phyloP scores from a whole-genome alignment of 1,284 basidiomycete genomes.

The Marasmius tenuissimus region DNA sequence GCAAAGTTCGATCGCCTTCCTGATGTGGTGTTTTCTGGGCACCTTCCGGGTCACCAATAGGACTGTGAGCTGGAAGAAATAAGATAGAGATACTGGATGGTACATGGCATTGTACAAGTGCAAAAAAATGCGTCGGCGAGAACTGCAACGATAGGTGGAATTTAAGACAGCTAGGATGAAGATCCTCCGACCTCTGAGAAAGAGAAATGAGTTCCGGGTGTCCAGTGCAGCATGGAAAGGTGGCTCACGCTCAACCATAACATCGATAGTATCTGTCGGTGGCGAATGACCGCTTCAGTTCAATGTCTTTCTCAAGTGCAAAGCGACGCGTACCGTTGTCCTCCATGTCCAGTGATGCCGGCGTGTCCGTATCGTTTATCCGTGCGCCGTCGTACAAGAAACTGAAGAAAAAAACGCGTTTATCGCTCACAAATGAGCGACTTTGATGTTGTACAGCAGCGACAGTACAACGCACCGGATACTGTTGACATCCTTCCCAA shows the following conservation, averaged over 20 bases:
- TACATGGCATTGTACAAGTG: too few relatives aligned
- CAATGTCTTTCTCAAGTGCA: conserved; percentile 5
- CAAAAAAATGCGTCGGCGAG: too few relatives aligned
- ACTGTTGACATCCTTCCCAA: conserved; percentile 84
- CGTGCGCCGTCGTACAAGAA: conserved; percentile 86
- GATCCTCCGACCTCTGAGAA: conserved; percentile 20
- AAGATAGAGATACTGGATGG: too few relatives aligned
- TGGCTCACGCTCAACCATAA: conserved; percentile 87
- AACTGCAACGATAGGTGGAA: too few relatives aligned
- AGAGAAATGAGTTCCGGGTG: neutral
- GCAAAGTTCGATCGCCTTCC: too few relatives aligned
- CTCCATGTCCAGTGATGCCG: conserved; percentile 82
- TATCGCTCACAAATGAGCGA: neutral
- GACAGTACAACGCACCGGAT: conserved; percentile 63
- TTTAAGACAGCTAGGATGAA: too few relatives aligned
- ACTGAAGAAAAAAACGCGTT: conserved; percentile 37
- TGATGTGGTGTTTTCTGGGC: too few relatives aligned
- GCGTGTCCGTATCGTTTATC: conserved; percentile 85
- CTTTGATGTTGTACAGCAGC: neutral
- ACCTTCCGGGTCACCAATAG: too few relatives aligned
- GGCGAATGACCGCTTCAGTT: conserved; percentile 2
- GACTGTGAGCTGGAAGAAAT: too few relatives aligned
- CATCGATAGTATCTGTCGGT: conserved; percentile 78
- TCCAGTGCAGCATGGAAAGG: neutral
- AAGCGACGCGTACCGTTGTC: conserved; percentile 61